Evolutionary conservation across 2,329 filamentous ascomycete species (phyloP), one percentile per base, ranked within the genome.

Genomic region (Botryotinia narcissicola): DNA sequence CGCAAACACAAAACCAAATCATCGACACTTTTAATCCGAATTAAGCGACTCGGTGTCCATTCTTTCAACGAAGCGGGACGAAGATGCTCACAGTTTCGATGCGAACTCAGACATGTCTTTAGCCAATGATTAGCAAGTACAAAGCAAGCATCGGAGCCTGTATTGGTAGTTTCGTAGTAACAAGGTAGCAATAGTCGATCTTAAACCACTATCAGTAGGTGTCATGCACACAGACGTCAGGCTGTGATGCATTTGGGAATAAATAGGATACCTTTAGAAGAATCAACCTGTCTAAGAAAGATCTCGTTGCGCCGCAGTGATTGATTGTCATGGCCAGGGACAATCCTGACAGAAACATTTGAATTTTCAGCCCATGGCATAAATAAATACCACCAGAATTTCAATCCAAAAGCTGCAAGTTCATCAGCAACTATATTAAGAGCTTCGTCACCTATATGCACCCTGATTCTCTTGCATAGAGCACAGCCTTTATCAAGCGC

Each of bases 1-100:
- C 0, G 25, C 7, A 42, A 62, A 29, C 35, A 37, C 1, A n/a
- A n/a, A 9, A 40, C 25, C 10, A 62, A 14, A 37, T 10, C 25
- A 18, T 62, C 0, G 1, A n/a, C 0, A n/a, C 16, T 3, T 42
- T 18, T 62, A 0, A 62, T 18, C 0, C 8, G 12, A n/a, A 62
- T 42, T 3, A 40, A 62, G 60, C 37, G 60, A 8, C 3, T 29
- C 1, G 60, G 60, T 29, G 22, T 25, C 60, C 37, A 62, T 2
- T 42, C 14, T 18, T 62, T n/a, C 25, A 10, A 25, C 8, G 12
- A 4, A 2, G 14, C 1, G 7, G 37, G 60, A 3, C 25, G 37
- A 16, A 4, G 6, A 20, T 1, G 37, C 0, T 29, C 9, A 4
- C 37, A 63, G 0, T 0, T 29, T 29, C 8, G 25, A 63, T 63